A percentile compares a stretch with the other conserved stretches of the same genome.
These are phyloP conservation scores for Podaxis sp. DNA, from an alignment of 768 basidiomycete genomes.

Conservation along the genomic window DNA sequence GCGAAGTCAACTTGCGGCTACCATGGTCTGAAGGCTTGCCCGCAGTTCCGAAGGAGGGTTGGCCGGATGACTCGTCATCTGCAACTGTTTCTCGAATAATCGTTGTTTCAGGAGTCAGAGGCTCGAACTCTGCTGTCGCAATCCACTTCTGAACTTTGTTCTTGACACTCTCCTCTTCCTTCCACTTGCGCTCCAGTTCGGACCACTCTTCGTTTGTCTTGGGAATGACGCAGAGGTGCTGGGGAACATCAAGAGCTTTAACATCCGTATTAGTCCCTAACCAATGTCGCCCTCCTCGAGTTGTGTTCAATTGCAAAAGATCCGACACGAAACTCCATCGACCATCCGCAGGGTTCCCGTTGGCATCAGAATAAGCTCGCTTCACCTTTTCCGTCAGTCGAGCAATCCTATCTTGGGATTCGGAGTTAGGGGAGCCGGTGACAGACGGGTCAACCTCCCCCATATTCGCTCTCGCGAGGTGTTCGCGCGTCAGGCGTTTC, in stretches of 20 bases:
- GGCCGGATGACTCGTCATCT: neutral
- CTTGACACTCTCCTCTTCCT: conserved; percentile 12
- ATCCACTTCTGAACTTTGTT: conserved; percentile 12
- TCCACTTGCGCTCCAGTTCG: conserved; percentile 3
- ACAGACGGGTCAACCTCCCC: neutral
- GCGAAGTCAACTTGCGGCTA: neutral
- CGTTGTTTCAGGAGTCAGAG: conserved; percentile 12
- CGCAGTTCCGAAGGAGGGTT: neutral
- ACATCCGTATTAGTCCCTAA: neutral
- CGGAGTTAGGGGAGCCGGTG: neutral
- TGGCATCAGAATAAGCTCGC: conserved; percentile 6
- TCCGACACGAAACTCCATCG: conserved; percentile 11
- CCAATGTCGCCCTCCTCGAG: conserved; percentile 8
- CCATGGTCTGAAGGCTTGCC: neutral
- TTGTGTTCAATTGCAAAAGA: conserved; percentile 7
- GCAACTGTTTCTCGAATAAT: neutral
- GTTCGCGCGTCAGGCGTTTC: conserved; percentile 8
- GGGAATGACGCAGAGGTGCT: conserved; percentile 6
- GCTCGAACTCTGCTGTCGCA: conserved; percentile 10
- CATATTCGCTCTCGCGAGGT: conserved; percentile 13
- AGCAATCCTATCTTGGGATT: conserved; percentile 3
- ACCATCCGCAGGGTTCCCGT: conserved; percentile 8
- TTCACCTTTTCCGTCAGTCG: conserved; percentile 4
- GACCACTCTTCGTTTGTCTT: conserved; percentile 4
- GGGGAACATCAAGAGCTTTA: neutral